phyloP scores from a whole-genome alignment of 2,329 filamentous ascomycete species.

The Gnomoniopsis smithogilvyi region DNA sequence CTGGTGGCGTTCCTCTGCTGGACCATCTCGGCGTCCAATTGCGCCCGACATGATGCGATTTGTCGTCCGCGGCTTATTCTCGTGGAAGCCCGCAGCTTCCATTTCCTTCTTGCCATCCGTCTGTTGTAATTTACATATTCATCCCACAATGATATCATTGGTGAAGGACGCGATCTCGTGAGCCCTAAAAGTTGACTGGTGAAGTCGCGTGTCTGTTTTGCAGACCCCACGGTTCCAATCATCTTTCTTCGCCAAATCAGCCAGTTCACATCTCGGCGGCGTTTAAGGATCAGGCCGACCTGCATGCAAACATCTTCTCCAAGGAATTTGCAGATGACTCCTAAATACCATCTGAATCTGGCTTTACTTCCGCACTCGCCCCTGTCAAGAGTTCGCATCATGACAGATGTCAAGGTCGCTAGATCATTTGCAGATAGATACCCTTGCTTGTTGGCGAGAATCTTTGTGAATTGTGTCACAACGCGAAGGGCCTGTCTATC shows the following conservation, averaged over 20 bases:
- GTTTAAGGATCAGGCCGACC: constrained; percentile 21
- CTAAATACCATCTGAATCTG: constrained; percentile 34
- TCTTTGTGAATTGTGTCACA: constrained; percentile 29
- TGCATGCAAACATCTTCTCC: constrained; percentile 20
- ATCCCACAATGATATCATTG: background rate
- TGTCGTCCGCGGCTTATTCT: no score
- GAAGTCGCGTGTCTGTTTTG: background rate
- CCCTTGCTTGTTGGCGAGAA: constrained; percentile 27
- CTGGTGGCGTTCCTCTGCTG: no score
- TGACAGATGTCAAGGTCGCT: constrained; percentile 19
- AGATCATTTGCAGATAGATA: constrained; percentile 25
- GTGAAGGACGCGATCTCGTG: background rate
- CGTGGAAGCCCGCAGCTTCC: no score
- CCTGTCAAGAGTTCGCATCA: constrained; percentile 33
- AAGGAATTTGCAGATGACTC: constrained; percentile 27
- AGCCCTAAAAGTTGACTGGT: background rate
- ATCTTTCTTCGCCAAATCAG: background rate
- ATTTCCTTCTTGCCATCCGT: background rate
- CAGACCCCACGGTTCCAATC: background rate
- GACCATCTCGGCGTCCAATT: background rate
- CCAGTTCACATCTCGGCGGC: constrained; percentile 23
- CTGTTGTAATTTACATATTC: background rate
- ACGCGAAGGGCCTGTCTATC: constrained; percentile 26
- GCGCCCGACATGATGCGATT: no score
- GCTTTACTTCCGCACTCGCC: constrained; percentile 30